These are phyloP conservation scores for Arachnomyces sp. DNA, from an alignment of 2,329 filamentous ascomycete species.

Conservation along the genomic window DNA sequence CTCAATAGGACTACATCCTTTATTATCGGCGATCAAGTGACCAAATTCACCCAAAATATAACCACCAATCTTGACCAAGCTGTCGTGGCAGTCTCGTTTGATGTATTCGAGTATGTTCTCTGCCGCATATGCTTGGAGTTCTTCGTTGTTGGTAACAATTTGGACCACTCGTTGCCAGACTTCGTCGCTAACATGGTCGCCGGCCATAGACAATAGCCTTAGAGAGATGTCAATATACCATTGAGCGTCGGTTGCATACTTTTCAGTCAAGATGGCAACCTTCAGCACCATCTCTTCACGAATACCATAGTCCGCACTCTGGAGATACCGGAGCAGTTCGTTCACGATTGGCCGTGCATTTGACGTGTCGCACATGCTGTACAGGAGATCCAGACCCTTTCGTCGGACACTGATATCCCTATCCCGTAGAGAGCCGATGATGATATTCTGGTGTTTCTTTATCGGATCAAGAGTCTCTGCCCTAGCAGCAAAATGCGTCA, in stretches of 20 bases:
- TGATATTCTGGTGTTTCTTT: slow-evolving; percentile 95
- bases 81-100: slow-evolving; percentile 92
- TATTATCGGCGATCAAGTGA: slow-evolving; percentile 86
- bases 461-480: slow-evolving; percentile 93
- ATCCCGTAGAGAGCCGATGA: slow-evolving; percentile 87
- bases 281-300: slow-evolving; percentile 99
- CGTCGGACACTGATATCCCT: slow-evolving; percentile 93
- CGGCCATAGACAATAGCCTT: slow-evolving; percentile 88
- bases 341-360: slow-evolving; percentile 91
- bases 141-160: slow-evolving; percentile 98
- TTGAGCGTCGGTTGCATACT: slow-evolving; percentile 95
- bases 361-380: slow-evolving; percentile 98
- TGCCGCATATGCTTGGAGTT: slow-evolving; percentile 91
- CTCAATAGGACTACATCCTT: slow-evolving; percentile 90
- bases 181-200: slow-evolving; percentile 96
- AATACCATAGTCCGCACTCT: slow-evolving; percentile 95
- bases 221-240: slow-evolving; percentile 99
- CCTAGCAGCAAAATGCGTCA: slow-evolving; percentile 93
- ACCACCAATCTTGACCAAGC: slow-evolving; percentile 91
- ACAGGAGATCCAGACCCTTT: slow-evolving; percentile 90
- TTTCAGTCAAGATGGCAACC: slow-evolving; percentile 95
- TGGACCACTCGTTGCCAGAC: slow-evolving; percentile 99
- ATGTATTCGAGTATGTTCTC: slow-evolving; percentile 89
- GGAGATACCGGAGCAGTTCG: slow-evolving; percentile 87
- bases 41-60: slow-evolving; percentile 97